These are phyloP conservation scores for Leishmania arabica DNA, from an alignment of 208 protist species.

Conservation along the genomic window DNA sequence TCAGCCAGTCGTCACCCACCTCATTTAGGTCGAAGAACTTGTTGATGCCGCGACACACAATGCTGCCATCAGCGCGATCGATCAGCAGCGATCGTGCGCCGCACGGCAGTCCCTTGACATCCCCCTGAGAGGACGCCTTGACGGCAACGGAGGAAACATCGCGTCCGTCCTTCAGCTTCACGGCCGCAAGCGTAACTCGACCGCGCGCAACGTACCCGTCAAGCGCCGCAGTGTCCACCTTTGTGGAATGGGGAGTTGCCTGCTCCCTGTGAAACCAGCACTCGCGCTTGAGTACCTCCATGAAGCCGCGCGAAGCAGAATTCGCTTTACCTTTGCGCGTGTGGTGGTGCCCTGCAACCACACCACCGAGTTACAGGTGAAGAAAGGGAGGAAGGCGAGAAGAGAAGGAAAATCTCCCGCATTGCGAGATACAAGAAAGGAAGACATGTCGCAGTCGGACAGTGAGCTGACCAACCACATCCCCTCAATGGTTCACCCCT, in stretches of 20 bases:
- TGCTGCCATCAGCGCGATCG: constrained; percentile 39
- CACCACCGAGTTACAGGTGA: neutral
- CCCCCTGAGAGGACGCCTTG: constrained; percentile 65
- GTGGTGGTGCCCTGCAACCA: neutral
- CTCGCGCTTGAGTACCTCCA: constrained; percentile 31
- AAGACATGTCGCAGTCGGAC: neutral
- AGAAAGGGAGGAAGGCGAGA: neutral
- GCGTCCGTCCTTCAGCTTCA: constrained; percentile 30
- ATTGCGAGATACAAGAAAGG: neutral
- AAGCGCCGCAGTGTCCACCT: constrained; percentile 27
- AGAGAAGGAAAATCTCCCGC: neutral
- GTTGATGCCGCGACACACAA: constrained; percentile 84
- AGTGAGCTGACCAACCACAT: neutral
- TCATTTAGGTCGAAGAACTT: constrained; percentile 85
- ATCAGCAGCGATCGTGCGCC: constrained; percentile 81
- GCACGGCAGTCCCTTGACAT: constrained; percentile 68
- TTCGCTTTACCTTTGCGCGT: neutral
- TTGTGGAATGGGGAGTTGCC: constrained; percentile 1
- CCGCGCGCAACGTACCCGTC: constrained; percentile 38
- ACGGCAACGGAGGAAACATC: constrained; percentile 63
- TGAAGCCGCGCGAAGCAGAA: neutral
- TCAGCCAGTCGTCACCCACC: constrained; percentile 42
- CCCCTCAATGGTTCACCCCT: neutral
- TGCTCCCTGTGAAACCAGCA: constrained; percentile 42
- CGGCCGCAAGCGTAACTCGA: constrained; percentile 19